phyloP scores from a whole-genome alignment of 2,329 filamentous ascomycete species.

The Phoma sp. region DNA sequence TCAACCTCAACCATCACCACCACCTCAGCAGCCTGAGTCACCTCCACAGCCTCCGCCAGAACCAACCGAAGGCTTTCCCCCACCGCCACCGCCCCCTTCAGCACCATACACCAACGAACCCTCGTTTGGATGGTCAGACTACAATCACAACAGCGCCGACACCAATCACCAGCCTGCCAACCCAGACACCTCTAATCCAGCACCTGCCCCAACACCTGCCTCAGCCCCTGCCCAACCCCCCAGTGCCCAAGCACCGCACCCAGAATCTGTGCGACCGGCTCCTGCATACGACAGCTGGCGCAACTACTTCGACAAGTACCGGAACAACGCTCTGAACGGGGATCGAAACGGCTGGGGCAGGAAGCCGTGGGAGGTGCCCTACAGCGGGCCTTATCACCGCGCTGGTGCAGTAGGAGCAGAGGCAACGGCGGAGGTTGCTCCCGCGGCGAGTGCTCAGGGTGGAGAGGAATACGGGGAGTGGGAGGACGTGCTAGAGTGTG shows the following conservation, averaged over 20 bases:
- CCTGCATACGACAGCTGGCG: constrained; percentile 4
- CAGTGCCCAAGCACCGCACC: too few species aligned
- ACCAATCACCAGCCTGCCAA: background rate
- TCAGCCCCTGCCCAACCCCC: background rate
- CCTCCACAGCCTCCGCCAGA: background rate
- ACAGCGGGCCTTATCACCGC: background rate
- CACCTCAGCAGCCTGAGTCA: background rate
- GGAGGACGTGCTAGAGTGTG: constrained; percentile 6
- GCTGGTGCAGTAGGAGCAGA: background rate
- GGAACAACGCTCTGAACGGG: background rate
- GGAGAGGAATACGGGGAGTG: background rate
- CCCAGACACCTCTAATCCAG: background rate
- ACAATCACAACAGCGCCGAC: background rate
- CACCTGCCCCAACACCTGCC: too few species aligned
- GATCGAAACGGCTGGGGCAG: background rate
- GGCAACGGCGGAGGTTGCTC: too few species aligned
- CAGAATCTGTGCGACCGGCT: background rate
- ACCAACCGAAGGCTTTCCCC: background rate
- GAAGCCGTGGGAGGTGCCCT: background rate
- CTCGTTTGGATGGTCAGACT: background rate
- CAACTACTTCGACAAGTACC: constrained; percentile 6
- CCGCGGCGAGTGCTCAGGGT: too few species aligned
- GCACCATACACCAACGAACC: constrained; percentile 1
- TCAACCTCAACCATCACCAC: background rate
- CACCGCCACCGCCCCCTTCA: background rate